Base-by-base conservation (phyloP, 441 rosid genomes). In the Brassica balearica region DNA sequence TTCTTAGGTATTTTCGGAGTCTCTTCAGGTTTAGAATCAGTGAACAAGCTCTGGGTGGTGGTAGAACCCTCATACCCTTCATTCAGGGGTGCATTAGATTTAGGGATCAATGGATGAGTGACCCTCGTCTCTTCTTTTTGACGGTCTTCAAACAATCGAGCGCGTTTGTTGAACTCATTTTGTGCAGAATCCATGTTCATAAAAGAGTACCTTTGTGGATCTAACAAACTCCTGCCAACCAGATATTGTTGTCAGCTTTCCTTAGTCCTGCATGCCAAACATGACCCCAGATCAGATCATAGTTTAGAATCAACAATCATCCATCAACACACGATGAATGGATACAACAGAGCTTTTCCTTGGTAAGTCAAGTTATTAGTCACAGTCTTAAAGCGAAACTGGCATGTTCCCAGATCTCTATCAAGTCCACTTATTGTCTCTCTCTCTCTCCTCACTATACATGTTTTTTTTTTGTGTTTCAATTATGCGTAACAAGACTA, bases 201-300 rank as follows among this genome's bases (percentile, higher is more conserved):
- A 3, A 19, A 53, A 8, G 82, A 8, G 82, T 79, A 77, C 93
- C 96, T 81, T 91, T 92, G 15, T n/a, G n/a, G n/a, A n/a, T n/a
- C n/a, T n/a, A n/a, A n/a, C n/a, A n/a, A n/a, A n/a, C n/a, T n/a
- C n/a, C n/a, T n/a, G n/a, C n/a, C n/a, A n/a, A n/a, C n/a, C n/a
- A n/a, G 69, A 87, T 82, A 82, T 87, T 93, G 88, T 87, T 83
- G 65, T 90, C 94, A 66, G 78, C 86, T 86, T 88, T 91, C 76
- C 79, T 81, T 76, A 96, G 83, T 80, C 97, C 97, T 46, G 87
- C 88, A 46, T 86, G 93, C 83, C 94, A 93, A 79, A 88, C 86
- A 79, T 84, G 92, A 83, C 97, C 97, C 97, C 5, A 56, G 61
- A 56, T 41, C n/a, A 12, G 32, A 11, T 5, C 8, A 32, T 32